Percentiles rank a stretch among this genome's conserved stretches.
phyloP scores from a whole-genome alignment of 208 protist genomes.

The Crithidia brevicula region DNA sequence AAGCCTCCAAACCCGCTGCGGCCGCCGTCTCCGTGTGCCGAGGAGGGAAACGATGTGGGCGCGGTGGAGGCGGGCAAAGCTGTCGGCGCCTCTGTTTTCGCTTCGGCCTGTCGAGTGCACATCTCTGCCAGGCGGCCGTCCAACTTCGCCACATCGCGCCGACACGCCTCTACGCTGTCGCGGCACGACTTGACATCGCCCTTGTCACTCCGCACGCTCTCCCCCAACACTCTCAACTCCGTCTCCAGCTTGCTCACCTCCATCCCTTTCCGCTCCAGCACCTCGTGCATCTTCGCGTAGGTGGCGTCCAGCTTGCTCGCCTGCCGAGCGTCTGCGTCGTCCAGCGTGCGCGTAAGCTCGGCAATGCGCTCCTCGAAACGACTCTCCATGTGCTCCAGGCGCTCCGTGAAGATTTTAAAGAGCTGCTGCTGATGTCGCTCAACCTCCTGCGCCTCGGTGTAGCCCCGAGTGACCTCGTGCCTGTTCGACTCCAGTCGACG shows the following conservation, averaged over 20 bases:
- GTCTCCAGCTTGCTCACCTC: slow-evolving; percentile 17
- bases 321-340: slow-evolving; percentile 10
- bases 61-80: neutral
- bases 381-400: slow-evolving; percentile 48
- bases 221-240: slow-evolving; percentile 19
- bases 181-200: slow-evolving; percentile 23
- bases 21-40: neutral
- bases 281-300: slow-evolving; percentile 13
- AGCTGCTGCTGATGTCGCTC: slow-evolving; percentile 49
- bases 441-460: slow-evolving; percentile 15
- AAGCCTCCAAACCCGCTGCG: neutral
- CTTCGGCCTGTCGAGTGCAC: neutral
- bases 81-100: neutral
- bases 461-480: slow-evolving; percentile 6
- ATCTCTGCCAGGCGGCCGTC: slow-evolving; percentile 15
- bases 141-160: slow-evolving; percentile 19
- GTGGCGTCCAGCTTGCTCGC: slow-evolving; percentile 12
- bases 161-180: slow-evolving; percentile 23
- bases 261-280: neutral
- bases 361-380: slow-evolving; percentile 23
- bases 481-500: slow-evolving; percentile 17
- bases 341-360: slow-evolving; percentile 18
- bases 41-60: neutral
- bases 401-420: slow-evolving; percentile 58
- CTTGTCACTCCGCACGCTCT: slow-evolving; percentile 5